Percentiles rank a stretch among this genome's conserved stretches.
phyloP scores from a whole-genome alignment of 2,329 filamentous ascomycete species.

The Alternaria viburni region DNA sequence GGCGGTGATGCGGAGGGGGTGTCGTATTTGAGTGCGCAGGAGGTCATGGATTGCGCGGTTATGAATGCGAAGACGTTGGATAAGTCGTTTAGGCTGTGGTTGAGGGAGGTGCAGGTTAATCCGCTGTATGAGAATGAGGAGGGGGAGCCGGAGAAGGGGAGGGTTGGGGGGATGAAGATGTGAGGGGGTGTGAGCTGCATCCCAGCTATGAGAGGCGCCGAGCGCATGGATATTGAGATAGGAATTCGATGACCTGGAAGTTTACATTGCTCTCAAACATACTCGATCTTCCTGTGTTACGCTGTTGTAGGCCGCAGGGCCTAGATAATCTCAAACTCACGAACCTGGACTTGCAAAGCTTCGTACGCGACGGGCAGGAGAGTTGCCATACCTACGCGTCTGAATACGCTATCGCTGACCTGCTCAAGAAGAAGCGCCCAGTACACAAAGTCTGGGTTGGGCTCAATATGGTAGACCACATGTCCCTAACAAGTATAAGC shows the following conservation, averaged over 20 bases:
- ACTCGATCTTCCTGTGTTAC: rapidly evolving
- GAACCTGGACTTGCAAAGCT: background rate
- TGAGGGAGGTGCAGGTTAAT: constrained; percentile 46
- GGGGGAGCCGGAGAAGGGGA: constrained; percentile 31
- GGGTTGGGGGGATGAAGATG: constrained; percentile 34
- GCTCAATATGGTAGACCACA: background rate
- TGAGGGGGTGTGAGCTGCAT: background rate
- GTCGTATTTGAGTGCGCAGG: constrained; percentile 44
- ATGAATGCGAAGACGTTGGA: constrained; percentile 42
- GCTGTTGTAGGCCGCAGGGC: background rate
- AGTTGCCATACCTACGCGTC: background rate
- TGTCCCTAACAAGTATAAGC: rapidly evolving
- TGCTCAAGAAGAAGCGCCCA: background rate
- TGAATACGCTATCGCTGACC: rapidly evolving
- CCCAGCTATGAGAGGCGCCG: too few relatives aligned
- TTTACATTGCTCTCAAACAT: too few relatives aligned
- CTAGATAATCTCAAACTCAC: background rate
- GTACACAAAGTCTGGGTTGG: rapidly evolving
- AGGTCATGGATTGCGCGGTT: constrained; percentile 42
- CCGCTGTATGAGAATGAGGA: constrained; percentile 48
- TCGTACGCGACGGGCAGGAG: background rate
- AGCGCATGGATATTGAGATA: too few relatives aligned
- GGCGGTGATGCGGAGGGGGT: constrained; percentile 35
- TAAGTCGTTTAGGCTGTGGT: constrained; percentile 51
- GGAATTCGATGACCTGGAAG: too few relatives aligned